These are phyloP conservation scores for Saccharomyces paradoxus DNA, from an alignment of 805 yeast genomes.

Conservation along the genomic window DNA sequence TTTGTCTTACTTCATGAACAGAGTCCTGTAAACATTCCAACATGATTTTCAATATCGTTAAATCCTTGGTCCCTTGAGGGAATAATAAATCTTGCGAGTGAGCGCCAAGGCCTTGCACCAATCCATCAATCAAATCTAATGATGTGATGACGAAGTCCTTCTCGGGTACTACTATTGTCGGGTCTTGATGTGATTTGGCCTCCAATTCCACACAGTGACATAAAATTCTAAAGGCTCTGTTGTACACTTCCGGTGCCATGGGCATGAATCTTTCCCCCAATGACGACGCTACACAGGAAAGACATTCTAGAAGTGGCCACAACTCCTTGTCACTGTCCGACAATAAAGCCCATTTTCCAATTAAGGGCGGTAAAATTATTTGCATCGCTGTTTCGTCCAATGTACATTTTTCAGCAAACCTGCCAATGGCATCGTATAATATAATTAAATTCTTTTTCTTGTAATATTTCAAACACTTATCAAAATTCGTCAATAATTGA, in stretches of 20 bases:
- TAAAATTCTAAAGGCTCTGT: constrained; percentile 65
- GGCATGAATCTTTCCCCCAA: constrained; percentile 81
- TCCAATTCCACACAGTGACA: constrained; percentile 60
- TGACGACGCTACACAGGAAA: constrained; percentile 84
- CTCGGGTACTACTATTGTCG: constrained; percentile 68
- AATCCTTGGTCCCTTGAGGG: constrained; percentile 26
- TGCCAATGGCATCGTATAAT: constrained; percentile 83
- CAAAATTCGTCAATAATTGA: constrained; percentile 61
- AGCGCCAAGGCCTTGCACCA: constrained; percentile 77
- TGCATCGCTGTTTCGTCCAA: constrained; percentile 51
- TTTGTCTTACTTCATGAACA: constrained; percentile 83
- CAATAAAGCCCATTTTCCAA: constrained; percentile 69
- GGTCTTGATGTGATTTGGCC: constrained; percentile 54
- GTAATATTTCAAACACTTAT: constrained; percentile 65
- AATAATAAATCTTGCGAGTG: constrained; percentile 43
- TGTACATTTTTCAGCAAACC: constrained; percentile 69
- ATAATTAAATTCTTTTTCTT: constrained; percentile 75
- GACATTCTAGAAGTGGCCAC: constrained; percentile 89
- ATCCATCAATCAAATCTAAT: constrained; percentile 82
- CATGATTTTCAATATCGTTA: constrained; percentile 50
- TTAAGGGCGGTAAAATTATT: constrained; percentile 68
- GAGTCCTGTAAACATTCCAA: constrained; percentile 66
- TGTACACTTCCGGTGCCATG: constrained; percentile 79
- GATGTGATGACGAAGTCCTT: constrained; percentile 86
- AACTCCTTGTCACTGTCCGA: constrained; percentile 74